These are phyloP conservation scores for Nematodospora anomalae DNA, from an alignment of 1,139 yeast species.

Conservation along the genomic window DNA sequence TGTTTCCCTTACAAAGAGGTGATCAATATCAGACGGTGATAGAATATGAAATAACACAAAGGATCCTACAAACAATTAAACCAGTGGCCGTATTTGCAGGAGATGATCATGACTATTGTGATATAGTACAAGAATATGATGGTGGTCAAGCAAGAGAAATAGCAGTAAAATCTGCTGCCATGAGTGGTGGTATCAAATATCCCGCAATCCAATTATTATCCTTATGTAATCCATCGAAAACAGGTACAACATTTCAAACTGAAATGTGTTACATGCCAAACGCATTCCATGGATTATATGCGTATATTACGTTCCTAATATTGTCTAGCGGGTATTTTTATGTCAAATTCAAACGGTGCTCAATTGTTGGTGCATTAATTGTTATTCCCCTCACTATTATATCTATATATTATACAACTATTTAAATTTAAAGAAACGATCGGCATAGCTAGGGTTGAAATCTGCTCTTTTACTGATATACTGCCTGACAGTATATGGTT, in stretches of 20 bases:
- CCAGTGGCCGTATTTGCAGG: conserved; percentile 83
- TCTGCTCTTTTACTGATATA: conserved; percentile 74
- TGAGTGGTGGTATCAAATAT: conserved; percentile 83
- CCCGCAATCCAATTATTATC: conserved; percentile 89
- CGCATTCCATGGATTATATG: conserved; percentile 43
- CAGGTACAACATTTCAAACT: conserved; percentile 35
- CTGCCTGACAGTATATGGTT: conserved; percentile 64
- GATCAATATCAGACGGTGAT: conserved; percentile 55
- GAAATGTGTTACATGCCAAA: conserved; percentile 70
- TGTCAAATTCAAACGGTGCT: neutral
- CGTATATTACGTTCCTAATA: conserved; percentile 7
- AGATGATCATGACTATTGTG: conserved; percentile 96
- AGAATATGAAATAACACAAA: conserved; percentile 55
- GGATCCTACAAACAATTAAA: conserved; percentile 52
- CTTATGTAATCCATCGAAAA: conserved; percentile 49
- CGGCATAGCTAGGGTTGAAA: conserved; percentile 56
- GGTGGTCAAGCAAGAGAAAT: conserved; percentile 60
- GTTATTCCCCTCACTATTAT: conserved; percentile 10
- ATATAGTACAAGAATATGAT: conserved; percentile 57
- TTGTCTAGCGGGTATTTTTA: conserved; percentile 2
- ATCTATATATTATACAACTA: conserved; percentile 12
- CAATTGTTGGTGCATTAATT: neutral
- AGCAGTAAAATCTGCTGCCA: conserved; percentile 84
- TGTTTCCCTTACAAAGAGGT: conserved; percentile 71
- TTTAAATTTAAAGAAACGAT: conserved; percentile 39